Evolutionary conservation across 2,329 filamentous ascomycete genomes (phyloP), one percentile per base, ranked within the genome.

Genomic region (Capronia americana): DNA sequence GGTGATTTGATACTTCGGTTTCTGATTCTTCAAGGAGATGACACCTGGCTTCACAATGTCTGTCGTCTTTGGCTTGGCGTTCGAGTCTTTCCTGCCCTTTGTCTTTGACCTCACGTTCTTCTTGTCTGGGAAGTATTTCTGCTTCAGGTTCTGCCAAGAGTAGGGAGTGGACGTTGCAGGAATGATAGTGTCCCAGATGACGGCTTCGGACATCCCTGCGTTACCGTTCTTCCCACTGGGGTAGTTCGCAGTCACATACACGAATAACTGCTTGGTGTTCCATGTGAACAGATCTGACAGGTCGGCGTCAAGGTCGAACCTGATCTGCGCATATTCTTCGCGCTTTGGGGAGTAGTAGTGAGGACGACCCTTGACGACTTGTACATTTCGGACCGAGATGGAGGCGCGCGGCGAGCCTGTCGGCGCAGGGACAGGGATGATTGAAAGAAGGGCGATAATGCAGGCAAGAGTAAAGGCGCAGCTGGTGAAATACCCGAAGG

Each of bases 181-280:
- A 80, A 99, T 93, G 81, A 99, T 98, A 71, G 85, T 86, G 81
- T 99, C 94, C 95, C 94, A 98, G 81, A 99, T 94, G 69, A 97
- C 90, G 73, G 92, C 91, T 80, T 93, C 86, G 79, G 90, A 90
- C 26, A 65, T 53, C 11, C 58, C 67, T 1, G 58, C 61, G 23
- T 64, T 53, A 64, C 73, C 59, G 26, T 67, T 60, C 4, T 71
- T 69, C 44, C 73, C 72, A 44, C 84, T 73, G 4, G 75, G 83
- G 76, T 90, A 90, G 63, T 84, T 89, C 62, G 94, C 94, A 63
- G 92, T 94, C 66, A 99, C 89, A 82, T 97, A 99, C 78, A 97
- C 89, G 81, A 98, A 99, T 75, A 99, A 83, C 81, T 98, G 92
- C 80, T 99, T 99, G 23, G 96, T 99, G 85, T 99, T 99, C 95